Conservation (phyloP, 2,329 filamentous ascomycete genomes). For the Monilinia polystroma region DNA sequence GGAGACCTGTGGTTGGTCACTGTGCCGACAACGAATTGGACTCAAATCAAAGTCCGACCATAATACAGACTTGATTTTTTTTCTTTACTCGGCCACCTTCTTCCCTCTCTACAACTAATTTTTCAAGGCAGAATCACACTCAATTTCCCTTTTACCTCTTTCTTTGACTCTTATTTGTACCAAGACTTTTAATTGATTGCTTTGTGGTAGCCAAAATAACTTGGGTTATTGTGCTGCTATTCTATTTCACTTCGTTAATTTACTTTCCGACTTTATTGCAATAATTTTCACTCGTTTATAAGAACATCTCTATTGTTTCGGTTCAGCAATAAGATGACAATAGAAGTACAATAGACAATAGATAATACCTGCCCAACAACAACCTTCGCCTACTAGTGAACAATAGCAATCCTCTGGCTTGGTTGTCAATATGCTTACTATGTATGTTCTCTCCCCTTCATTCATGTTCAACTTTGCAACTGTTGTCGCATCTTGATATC, state of each 20-base stretch:
- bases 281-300: neutral
- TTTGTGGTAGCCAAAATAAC: neutral
- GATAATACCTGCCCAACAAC: neutral
- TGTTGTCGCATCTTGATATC: neutral
- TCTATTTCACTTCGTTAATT: constrained; percentile 5
- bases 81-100: neutral
- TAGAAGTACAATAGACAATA: neutral
- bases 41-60: neutral
- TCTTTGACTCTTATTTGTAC: constrained; percentile 5
- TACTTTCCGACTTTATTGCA: neutral
- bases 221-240: neutral
- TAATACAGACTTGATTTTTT: neutral
- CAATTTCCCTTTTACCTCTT: neutral
- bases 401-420: neutral
- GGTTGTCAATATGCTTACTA: constrained; percentile 26
- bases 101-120: neutral
- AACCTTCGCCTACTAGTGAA: neutral
- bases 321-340: neutral
- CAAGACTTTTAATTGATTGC: constrained; percentile 8
- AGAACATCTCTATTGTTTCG: neutral
- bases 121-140: neutral
- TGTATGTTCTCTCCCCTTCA: constrained; percentile 25
- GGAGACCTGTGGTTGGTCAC: constrained; percentile 3
- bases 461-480: neutral
- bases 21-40: neutral